phyloP scores from a whole-genome alignment of 2,329 filamentous ascomycete genomes.

The Colletotrichum musae region DNA sequence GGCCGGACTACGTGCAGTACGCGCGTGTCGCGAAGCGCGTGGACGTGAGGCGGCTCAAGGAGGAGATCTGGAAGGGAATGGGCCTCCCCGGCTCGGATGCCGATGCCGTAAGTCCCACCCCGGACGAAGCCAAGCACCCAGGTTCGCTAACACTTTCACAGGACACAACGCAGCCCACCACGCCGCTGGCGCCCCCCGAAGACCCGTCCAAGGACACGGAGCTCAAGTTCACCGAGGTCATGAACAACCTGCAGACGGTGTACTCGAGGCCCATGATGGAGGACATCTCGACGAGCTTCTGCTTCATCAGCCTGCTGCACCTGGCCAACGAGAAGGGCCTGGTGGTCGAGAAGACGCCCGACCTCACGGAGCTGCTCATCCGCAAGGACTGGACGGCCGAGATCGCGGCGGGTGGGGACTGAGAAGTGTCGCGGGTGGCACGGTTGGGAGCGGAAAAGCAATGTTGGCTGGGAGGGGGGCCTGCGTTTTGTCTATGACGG shows the following conservation, averaged over 20 bases:
- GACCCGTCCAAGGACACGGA: conserved; percentile 61
- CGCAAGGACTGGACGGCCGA: conserved; percentile 74
- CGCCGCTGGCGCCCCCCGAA: conserved; percentile 47
- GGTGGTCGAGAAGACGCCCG: conserved; percentile 76
- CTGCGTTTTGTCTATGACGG: too few species aligned
- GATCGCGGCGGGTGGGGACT: conserved; percentile 60
- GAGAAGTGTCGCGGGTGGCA: conserved; percentile 15
- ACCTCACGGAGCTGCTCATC: conserved; percentile 72
- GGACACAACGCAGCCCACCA: conserved; percentile 35
- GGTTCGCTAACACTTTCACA: conserved; percentile 2
- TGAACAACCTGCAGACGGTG: conserved; percentile 88
- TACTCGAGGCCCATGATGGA: conserved; percentile 90
- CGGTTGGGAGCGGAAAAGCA: neutral
- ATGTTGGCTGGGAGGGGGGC: too few species aligned
- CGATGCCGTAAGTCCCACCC: conserved; percentile 57
- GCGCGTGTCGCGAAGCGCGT: conserved; percentile 80
- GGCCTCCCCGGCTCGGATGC: conserved; percentile 58
- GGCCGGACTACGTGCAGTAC: conserved; percentile 80
- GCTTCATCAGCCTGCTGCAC: conserved; percentile 94
- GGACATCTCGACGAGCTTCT: conserved; percentile 93
- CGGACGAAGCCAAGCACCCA: neutral
- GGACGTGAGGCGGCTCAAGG: conserved; percentile 77
- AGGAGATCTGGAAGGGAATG: conserved; percentile 80
- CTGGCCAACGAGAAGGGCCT: conserved; percentile 94
- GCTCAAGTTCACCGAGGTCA: conserved; percentile 90